phyloP scores from a whole-genome alignment of 1,284 basidiomycete genomes.

The Trametes versicolor region DNA sequence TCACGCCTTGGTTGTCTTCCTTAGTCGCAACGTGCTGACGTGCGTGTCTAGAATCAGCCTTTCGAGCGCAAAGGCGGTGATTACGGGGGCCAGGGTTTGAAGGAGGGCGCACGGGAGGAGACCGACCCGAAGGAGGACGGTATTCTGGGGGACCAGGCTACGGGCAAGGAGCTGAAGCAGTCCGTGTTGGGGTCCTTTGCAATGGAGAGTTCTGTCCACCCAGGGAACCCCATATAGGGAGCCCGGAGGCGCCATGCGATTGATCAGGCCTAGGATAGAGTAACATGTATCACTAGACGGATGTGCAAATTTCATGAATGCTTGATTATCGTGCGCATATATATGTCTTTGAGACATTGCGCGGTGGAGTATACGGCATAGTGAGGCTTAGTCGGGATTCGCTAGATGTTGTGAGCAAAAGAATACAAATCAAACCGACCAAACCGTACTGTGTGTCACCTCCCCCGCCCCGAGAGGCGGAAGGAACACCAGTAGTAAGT shows the following conservation, averaged over 20 bases:
- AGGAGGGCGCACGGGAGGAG: constrained; percentile 36
- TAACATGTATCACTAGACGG: background rate
- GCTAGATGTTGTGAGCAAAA: too few species aligned
- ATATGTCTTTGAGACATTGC: too few species aligned
- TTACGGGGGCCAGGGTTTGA: constrained; percentile 21
- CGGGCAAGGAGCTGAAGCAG: constrained; percentile 31
- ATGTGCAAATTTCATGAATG: too few species aligned
- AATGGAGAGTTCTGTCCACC: constrained; percentile 36
- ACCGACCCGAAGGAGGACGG: constrained; percentile 34
- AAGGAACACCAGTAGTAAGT: background rate
- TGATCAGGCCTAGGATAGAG: background rate
- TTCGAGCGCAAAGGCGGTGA: constrained; percentile 19
- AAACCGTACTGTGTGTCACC: too few species aligned
- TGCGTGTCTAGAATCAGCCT: constrained; percentile 22
- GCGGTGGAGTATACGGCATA: too few species aligned
- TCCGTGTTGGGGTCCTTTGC: constrained; percentile 25
- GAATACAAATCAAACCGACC: too few species aligned
- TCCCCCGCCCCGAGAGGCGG: background rate
- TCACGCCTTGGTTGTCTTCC: too few species aligned
- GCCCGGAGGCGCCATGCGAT: background rate
- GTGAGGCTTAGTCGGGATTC: too few species aligned
- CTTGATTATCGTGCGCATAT: too few species aligned
- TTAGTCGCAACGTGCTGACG: background rate
- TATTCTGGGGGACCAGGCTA: constrained; percentile 32
- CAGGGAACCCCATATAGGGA: constrained; percentile 19